Percentiles rank a stretch among this genome's conserved stretches.
These are phyloP conservation scores for Vaccinium corymbosum DNA, from an alignment of 148 eudicot species.

Conservation along the genomic window DNA sequence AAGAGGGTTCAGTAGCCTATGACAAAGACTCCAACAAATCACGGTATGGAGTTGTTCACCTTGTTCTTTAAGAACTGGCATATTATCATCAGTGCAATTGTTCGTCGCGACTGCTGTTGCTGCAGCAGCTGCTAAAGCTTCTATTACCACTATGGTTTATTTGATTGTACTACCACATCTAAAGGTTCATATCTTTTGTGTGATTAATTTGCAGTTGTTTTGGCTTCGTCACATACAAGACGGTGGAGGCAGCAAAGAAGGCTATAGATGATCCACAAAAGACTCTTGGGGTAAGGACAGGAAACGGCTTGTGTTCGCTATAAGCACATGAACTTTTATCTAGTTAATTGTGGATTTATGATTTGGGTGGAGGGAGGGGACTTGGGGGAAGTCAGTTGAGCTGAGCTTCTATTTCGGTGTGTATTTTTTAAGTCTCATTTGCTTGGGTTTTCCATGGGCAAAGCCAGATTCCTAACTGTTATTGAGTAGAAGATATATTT, in stretches of 20 bases:
- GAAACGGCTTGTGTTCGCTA: neutral
- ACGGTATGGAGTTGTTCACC: conserved; percentile 29
- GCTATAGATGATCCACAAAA: conserved; percentile 66
- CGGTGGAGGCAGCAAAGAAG: conserved; percentile 51
- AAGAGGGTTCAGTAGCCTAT: conserved; percentile 77
- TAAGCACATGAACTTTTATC: neutral
- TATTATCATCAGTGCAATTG: neutral
- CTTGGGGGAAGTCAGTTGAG: neutral
- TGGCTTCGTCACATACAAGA: conserved; percentile 64
- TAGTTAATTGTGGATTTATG: neutral
- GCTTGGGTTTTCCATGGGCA: neutral
- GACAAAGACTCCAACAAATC: conserved; percentile 61
- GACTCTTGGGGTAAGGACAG: conserved; percentile 49
- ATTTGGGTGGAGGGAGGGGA: neutral
- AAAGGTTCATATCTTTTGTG: conserved; percentile 2
- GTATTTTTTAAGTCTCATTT: neutral
- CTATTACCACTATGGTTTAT: neutral
- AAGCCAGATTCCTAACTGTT: neutral
- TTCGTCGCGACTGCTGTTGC: neutral
- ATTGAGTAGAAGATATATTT: neutral
- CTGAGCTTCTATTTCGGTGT: neutral
- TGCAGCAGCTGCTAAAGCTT: neutral
- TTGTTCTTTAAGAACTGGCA: neutral
- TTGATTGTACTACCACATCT: neutral
- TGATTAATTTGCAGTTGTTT: conserved; percentile 45